Evolutionary conservation across 202 grass and related monocot species (phyloP).

Genomic region (Schoenoplectus tabernaemontani): DNA sequence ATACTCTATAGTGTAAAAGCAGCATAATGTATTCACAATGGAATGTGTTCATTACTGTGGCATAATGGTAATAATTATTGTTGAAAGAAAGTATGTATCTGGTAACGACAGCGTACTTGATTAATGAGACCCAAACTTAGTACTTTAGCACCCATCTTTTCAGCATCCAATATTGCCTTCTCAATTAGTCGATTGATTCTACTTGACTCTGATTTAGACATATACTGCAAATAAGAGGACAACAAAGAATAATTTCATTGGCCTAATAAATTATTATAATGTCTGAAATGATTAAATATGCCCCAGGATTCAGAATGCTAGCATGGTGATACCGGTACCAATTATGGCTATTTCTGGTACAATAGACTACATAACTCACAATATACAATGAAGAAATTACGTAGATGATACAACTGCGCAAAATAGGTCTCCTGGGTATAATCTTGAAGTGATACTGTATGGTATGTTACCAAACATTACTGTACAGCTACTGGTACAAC

Average conservation of each 20-base stretch:
- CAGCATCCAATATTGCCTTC: conserved; percentile 55
- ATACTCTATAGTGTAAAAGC: background rate
- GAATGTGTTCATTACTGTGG: background rate
- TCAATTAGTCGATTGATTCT: conserved; percentile 41
- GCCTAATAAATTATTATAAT: background rate
- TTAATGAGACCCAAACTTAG: conserved; percentile 66
- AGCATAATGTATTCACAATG: background rate
- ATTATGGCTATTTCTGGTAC: background rate
- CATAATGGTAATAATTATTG: background rate
- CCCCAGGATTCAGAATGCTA: background rate
- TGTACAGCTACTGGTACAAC: too few species aligned
- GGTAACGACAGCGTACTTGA: conserved; percentile 32
- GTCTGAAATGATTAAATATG: background rate
- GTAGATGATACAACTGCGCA: background rate
- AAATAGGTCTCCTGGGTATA: background rate
- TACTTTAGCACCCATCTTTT: conserved; percentile 48
- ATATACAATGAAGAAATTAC: background rate
- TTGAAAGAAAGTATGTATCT: background rate
- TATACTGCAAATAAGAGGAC: conserved; percentile 34
- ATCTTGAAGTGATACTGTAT: background rate
- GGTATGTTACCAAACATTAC: too few species aligned
- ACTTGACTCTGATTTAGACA: conserved; percentile 15
- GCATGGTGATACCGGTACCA: background rate
- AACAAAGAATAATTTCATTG: background rate
- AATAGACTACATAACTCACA: background rate